Percentiles rank a stretch among this genome's conserved stretches.
Evolutionary conservation across 192 early-diverging fungal genomes (phyloP).

Genomic region (Coemansia sp.): DNA sequence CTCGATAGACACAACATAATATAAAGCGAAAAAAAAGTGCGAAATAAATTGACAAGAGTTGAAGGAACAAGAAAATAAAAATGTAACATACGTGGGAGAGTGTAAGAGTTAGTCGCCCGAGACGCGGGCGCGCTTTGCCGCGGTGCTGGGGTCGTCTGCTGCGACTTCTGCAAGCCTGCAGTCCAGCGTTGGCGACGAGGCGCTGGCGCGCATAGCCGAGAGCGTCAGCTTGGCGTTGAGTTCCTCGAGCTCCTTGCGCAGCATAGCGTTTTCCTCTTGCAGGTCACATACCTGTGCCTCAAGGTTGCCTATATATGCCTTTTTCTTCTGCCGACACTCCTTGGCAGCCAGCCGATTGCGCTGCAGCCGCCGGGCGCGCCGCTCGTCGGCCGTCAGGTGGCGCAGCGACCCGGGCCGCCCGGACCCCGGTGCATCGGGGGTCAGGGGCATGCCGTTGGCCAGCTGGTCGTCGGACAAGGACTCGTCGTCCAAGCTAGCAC

Average conservation of each 20-base stretch:
- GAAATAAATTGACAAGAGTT: neutral
- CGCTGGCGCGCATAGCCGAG: constrained; percentile 53
- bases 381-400: constrained; percentile 63
- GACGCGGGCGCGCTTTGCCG: constrained; percentile 32
- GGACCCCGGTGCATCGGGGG: constrained; percentile 50
- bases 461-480: constrained; percentile 19
- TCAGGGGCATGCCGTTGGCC: constrained; percentile 39
- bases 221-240: constrained; percentile 63
- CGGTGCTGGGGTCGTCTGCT: constrained; percentile 15
- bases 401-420: constrained; percentile 50
- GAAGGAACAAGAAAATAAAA: constrained; percentile 1
- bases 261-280: constrained; percentile 60
- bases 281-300: constrained; percentile 61
- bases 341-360: constrained; percentile 80
- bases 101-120: neutral
- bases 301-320: constrained; percentile 70
- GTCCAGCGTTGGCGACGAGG: constrained; percentile 29
- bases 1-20: neutral
- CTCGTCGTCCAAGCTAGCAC: constrained; percentile 11
- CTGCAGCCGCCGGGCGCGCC: constrained; percentile 68
- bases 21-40: constrained; percentile 2
- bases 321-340: constrained; percentile 83
- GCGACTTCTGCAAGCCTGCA: neutral
- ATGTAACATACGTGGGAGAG: neutral
- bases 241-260: constrained; percentile 70